A percentile compares a stretch with the other conserved stretches of the same genome.
Evolutionary conservation across 2,329 filamentous ascomycete species (phyloP).

Genomic region (Fusarium mundagurra): DNA sequence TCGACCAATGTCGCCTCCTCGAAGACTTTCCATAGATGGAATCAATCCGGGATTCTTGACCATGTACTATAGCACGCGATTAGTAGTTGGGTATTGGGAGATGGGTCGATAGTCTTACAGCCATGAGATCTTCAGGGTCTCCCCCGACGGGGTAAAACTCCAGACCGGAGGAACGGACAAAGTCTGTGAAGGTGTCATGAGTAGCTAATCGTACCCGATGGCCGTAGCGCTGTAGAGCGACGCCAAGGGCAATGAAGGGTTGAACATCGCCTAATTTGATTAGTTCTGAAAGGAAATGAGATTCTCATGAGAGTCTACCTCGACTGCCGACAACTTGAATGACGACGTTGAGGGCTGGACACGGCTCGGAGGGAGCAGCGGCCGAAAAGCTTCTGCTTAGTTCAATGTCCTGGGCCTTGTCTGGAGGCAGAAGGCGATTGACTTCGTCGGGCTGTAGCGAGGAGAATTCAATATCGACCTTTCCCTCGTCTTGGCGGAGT

Average conservation of each 20-base stretch:
- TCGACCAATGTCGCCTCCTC: neutral
- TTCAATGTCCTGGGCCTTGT: neutral
- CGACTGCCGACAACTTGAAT: slow-evolving; percentile 30
- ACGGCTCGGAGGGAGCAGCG: neutral
- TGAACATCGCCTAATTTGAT: slow-evolving; percentile 12
- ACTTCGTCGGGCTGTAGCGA: neutral
- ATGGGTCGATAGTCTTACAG: neutral
- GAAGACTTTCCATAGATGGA: neutral
- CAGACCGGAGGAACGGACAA: neutral
- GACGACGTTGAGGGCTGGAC: slow-evolving; percentile 6
- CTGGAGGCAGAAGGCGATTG: neutral
- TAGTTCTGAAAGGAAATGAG: accelerated
- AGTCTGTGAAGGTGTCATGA: slow-evolving; percentile 10
- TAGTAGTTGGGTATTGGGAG: accelerated
- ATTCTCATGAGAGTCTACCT: neutral
- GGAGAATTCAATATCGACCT: neutral
- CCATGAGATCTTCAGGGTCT: slow-evolving; percentile 26
- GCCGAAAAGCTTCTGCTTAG: neutral
- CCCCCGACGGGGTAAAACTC: slow-evolving; percentile 26
- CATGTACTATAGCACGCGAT: neutral
- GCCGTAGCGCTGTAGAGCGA: slow-evolving; percentile 9
- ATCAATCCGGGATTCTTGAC: neutral
- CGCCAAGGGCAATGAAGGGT: slow-evolving; percentile 21
- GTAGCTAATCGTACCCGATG: slow-evolving; percentile 25
- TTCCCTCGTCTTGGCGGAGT: neutral